A percentile compares a stretch with the other conserved stretches of the same genome.
Evolutionary conservation across 192 early-diverging fungal species (phyloP).

Genomic region (Pilobolus umbonatus): DNA sequence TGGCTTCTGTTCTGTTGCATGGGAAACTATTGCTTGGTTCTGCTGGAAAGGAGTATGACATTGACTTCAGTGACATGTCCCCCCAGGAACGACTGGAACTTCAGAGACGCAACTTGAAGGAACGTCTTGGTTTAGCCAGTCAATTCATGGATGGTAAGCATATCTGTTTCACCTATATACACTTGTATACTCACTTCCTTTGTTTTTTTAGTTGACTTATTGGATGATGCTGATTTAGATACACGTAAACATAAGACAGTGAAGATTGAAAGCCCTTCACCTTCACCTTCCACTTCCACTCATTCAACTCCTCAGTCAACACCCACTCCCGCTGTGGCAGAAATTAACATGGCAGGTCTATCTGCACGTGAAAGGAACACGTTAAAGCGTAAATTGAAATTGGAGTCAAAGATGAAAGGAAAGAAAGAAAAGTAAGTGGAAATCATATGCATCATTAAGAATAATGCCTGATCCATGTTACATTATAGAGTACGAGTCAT

Average conservation of each 20-base stretch:
- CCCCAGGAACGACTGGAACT: conserved; percentile 75
- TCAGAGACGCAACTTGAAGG: conserved; percentile 77
- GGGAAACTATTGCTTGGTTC: conserved; percentile 78
- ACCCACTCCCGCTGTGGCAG: conserved; percentile 32
- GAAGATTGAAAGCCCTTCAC: conserved; percentile 9
- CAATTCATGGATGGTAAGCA: conserved; percentile 80
- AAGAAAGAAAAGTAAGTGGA: conserved; percentile 63
- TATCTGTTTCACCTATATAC: neutral
- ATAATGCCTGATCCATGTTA: neutral
- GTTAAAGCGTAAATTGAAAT: conserved; percentile 84
- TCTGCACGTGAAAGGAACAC: conserved; percentile 85
- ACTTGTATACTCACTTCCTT: neutral
- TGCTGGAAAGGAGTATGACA: conserved; percentile 91
- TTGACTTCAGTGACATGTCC: conserved; percentile 71
- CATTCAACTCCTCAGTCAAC: conserved; percentile 2
- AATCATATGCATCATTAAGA: neutral
- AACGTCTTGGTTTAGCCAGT: conserved; percentile 80
- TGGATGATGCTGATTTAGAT: conserved; percentile 70
- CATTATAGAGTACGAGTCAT: conserved; percentile 41
- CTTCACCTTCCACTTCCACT: conserved; percentile 15
- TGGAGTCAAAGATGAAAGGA: conserved; percentile 65
- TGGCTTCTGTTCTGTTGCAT: conserved; percentile 71
- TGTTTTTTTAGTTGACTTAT: conserved; percentile 61
- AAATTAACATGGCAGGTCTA: conserved; percentile 69
- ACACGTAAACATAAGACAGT: conserved; percentile 3